Evolutionary conservation across 2,329 filamentous ascomycete genomes (phyloP).

Genomic region (Talaromyces amestolkiae): DNA sequence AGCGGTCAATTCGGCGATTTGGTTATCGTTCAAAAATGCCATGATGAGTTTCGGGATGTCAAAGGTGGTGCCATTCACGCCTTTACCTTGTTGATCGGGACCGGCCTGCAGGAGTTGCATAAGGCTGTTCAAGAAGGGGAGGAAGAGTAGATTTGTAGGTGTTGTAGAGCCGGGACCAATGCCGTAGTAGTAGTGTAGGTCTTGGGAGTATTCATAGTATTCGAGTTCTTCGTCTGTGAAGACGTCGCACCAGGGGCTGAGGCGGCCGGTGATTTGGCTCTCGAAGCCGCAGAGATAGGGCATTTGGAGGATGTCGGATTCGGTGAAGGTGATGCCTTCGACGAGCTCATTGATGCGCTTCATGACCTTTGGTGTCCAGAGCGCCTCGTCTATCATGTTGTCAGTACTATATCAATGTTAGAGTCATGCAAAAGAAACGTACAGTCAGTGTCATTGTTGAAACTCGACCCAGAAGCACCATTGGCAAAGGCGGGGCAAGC

Average conservation of each 20-base stretch:
- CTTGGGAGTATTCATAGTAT: constrained; percentile 66
- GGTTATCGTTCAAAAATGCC: constrained; percentile 65
- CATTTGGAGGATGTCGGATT: constrained; percentile 56
- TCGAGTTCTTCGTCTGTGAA: constrained; percentile 62
- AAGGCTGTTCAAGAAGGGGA: constrained; percentile 58
- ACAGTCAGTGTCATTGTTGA: constrained; percentile 9
- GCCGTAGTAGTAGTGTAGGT: constrained; percentile 67
- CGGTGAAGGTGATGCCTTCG: constrained; percentile 54
- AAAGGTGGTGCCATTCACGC: constrained; percentile 28
- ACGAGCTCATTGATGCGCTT: constrained; percentile 56
- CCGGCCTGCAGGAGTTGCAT: constrained; percentile 54
- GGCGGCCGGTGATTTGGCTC: constrained; percentile 61
- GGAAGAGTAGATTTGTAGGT: constrained; percentile 58
- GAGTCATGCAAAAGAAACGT: background rate
- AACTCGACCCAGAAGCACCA: constrained; percentile 30
- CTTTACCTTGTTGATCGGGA: constrained; percentile 50
- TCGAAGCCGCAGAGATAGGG: constrained; percentile 72
- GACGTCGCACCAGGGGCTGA: constrained; percentile 62
- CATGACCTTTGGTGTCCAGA: constrained; percentile 1
- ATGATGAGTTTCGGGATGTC: constrained; percentile 57
- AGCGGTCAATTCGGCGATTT: constrained; percentile 61
- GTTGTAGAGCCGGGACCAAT: constrained; percentile 53
- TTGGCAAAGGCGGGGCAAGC: constrained; percentile 61
- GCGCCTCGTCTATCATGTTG: background rate
- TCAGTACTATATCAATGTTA: background rate